Conservation (phyloP, 2,329 filamentous ascomycete species). For the Coniella vitis region DNA sequence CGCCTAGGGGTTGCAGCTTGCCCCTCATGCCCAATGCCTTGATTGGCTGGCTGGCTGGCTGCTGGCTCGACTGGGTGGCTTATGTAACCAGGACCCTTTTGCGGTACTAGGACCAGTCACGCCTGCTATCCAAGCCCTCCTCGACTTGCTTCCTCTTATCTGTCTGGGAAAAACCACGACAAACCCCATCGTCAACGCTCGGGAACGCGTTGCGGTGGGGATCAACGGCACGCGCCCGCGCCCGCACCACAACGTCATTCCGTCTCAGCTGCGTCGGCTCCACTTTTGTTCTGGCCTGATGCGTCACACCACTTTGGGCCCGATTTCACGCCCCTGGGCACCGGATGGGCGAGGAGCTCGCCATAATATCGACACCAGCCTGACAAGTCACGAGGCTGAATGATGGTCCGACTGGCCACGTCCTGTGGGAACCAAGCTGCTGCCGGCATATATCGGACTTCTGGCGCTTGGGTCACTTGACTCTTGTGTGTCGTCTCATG, state of each 20-base stretch:
- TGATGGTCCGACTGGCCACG: too few species aligned
- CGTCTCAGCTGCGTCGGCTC: constrained; percentile 3
- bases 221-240: not conserved
- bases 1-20: not conserved
- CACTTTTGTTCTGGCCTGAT: constrained; percentile 17
- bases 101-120: too few species aligned
- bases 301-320: constrained; percentile 4
- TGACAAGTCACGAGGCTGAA: too few species aligned
- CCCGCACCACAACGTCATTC: constrained; percentile 6
- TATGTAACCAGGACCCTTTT: not conserved
- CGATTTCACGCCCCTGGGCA: not conserved
- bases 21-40: not conserved
- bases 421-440: too few species aligned
- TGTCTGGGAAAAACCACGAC: too few species aligned
- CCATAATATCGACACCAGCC: too few species aligned
- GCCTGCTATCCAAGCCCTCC: not conserved
- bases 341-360: too few species aligned
- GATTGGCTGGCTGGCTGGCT: not conserved
- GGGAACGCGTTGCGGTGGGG: not conserved
- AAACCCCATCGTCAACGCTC: too few species aligned
- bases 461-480: too few species aligned
- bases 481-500: too few species aligned
- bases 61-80: not conserved
- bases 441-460: too few species aligned
- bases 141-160: not conserved